Evolutionary conservation across 2,329 filamentous ascomycete genomes (phyloP), one percentile per base, ranked within the genome.

Genomic region (Fusarium avenaceum): DNA sequence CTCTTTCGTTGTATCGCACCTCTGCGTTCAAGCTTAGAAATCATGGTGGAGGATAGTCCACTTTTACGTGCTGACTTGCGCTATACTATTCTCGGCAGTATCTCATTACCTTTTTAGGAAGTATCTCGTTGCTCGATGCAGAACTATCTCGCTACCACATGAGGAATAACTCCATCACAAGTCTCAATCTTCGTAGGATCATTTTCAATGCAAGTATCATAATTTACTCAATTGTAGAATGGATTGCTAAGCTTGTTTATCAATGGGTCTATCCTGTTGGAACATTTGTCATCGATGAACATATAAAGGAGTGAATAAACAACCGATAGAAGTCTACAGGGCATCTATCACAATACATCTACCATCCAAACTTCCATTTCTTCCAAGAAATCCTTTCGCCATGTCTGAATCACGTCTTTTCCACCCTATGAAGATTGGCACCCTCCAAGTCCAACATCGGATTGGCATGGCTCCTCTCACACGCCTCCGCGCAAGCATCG

Each of bases 381-480:
- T 2, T 3, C 5, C 15, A 6, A 6, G 2, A 4, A 11, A 11
- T 1, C 4, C 0, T 1, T 15, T 32, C 6, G 45, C 0, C 2
- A 74, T 74, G 72, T 0, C 61, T 14, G 33, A 72, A 15, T 70
- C 71, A 7, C 69, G 51, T 5, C 81, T 85, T 19, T 85, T 85
- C 73, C 72, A 77, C 35, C 81, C 82, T 4, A 63, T 84, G 46
- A 78, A 76, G 57, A 67, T 84, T 3, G 83, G 83, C 64, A 76
- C 76, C 17, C 52, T 76, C 17, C 61, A 75, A 39, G 73, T 84
- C 40, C 72, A 80, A 57, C 80, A 84, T 67, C 78, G 83, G 5
- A 70, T 90, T 38, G 82, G 81, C 40, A 83, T 90, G 79, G 84
- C 87, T 1, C 87, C 87, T 3, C 76, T 90, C 56, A 89, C 87